These are phyloP conservation scores for Coffea canephora DNA, from an alignment of 257 asterid species.

Conservation along the genomic window DNA sequence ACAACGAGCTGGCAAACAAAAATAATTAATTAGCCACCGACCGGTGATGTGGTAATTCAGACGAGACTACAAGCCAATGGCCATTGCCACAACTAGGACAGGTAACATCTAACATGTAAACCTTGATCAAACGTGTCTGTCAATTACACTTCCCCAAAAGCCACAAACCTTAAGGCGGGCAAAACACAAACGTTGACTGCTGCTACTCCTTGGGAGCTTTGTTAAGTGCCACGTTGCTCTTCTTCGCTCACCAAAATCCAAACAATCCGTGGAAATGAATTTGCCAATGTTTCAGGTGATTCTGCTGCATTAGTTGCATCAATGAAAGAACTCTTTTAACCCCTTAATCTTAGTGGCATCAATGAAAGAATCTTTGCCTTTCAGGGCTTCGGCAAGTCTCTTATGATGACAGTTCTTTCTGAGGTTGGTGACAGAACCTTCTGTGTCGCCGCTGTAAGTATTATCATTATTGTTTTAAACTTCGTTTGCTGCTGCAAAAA, in stretches of 20 bases:
- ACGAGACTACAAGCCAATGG: no score
- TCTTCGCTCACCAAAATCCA: no score
- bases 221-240: not conserved
- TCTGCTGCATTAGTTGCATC: not conserved
- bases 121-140: no score
- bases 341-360: not conserved
- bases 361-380: not conserved
- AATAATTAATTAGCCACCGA: no score
- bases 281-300: not conserved
- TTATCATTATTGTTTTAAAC: no score
- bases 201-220: not conserved
- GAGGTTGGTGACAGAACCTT: not conserved
- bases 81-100: no score
- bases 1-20: no score
- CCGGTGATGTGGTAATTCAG: no score
- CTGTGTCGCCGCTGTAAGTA: not conserved
- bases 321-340: not conserved
- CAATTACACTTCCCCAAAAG: no score
- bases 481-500: not conserved
- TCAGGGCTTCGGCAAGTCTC: not conserved
- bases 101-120: no score
- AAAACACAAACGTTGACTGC: not conserved
- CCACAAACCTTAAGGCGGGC: no score
- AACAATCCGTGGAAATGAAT: not conserved
- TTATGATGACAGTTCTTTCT: not conserved